These are phyloP conservation scores for Astrocystis sublimbata DNA, from an alignment of 495 filamentous ascomycete species.

Conservation along the genomic window DNA sequence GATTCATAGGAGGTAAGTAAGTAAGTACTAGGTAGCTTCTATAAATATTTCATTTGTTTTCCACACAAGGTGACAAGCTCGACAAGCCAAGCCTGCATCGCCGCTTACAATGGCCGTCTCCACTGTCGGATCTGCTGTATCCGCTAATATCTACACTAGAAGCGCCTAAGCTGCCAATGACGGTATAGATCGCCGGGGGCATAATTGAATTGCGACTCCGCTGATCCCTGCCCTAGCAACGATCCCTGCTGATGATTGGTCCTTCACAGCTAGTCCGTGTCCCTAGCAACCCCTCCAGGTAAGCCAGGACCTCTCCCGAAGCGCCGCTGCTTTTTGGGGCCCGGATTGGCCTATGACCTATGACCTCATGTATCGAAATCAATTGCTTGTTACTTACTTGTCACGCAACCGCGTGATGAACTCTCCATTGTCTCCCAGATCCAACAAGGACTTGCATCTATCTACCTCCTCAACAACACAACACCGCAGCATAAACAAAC, in stretches of 20 bases:
- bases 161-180: background rate
- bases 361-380: conserved; percentile 6
- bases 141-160: background rate
- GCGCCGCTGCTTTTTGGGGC: background rate
- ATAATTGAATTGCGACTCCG: background rate
- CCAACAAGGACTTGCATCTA: background rate
- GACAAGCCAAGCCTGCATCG: too few relatives aligned
- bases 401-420: too few relatives aligned
- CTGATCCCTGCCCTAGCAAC: conserved; percentile 4
- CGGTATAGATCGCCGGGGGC: background rate
- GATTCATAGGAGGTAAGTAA: too few relatives aligned
- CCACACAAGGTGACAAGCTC: too few relatives aligned
- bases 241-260: background rate
- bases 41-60: too few relatives aligned
- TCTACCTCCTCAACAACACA: background rate
- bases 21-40: too few relatives aligned
- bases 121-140: too few relatives aligned
- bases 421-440: background rate
- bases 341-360: background rate
- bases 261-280: background rate
- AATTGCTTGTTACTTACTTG: background rate
- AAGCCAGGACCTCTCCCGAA: too few relatives aligned
- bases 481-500: background rate
- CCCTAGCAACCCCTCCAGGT: conserved; percentile 13
- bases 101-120: too few relatives aligned